Evolutionary conservation across 208 protist genomes (phyloP).

Genomic region (Wallacemonas sp.): DNA sequence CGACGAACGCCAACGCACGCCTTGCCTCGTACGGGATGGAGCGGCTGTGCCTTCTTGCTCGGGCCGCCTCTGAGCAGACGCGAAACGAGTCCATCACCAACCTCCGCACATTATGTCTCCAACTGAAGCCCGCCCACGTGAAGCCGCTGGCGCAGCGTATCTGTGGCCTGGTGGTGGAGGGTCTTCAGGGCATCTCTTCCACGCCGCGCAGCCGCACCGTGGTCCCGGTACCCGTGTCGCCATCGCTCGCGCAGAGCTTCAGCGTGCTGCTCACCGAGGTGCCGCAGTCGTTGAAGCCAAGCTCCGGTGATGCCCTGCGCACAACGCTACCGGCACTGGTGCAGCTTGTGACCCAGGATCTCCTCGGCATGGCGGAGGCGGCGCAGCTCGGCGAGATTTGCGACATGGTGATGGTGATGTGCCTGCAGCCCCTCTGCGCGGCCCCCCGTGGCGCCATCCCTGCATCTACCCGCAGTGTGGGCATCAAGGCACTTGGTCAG

Average conservation of each 20-base stretch:
- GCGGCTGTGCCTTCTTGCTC: conserved; percentile 60
- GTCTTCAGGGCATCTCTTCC: conserved; percentile 35
- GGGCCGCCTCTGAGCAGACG: conserved; percentile 62
- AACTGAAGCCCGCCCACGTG: conserved; percentile 47
- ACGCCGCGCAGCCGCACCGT: conserved; percentile 33
- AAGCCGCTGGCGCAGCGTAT: conserved; percentile 50
- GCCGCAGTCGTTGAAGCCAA: conserved; percentile 62
- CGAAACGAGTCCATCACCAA: conserved; percentile 65
- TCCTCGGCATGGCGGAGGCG: conserved; percentile 42
- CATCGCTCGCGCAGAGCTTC: conserved; percentile 34
- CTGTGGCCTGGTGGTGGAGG: conserved; percentile 59
- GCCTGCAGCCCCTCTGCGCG: conserved; percentile 69
- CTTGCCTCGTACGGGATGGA: conserved; percentile 29
- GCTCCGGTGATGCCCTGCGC: conserved; percentile 67
- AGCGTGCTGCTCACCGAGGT: conserved; percentile 48
- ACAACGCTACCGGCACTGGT: conserved; percentile 61
- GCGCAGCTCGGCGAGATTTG: conserved; percentile 29
- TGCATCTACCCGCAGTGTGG: conserved; percentile 37
- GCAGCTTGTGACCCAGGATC: conserved; percentile 56
- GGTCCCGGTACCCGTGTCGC: conserved; percentile 10
- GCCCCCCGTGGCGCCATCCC: conserved; percentile 28
- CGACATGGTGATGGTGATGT: conserved; percentile 55
- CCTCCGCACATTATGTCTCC: conserved; percentile 67
- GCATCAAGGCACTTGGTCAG: conserved; percentile 56
- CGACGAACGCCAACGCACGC: not conserved